A percentile compares a stretch with the other conserved stretches of the same genome.
Evolutionary conservation across 2,329 filamentous ascomycete species (phyloP).

Genomic region (Monilinia vaccinii-corymbosi): DNA sequence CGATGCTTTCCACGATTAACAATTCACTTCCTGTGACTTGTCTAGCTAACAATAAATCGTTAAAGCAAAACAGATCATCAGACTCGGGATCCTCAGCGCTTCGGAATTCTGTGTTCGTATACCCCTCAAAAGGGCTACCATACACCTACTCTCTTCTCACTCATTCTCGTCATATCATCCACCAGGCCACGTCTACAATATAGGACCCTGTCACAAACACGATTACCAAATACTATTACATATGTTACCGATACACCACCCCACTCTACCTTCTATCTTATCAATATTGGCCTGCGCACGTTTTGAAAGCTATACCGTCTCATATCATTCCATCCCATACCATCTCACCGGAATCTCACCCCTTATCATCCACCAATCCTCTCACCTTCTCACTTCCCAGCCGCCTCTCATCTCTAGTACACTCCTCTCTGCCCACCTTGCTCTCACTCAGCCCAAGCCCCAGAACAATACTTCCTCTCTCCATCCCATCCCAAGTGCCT

Average conservation of each 20-base stretch:
- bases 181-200: background rate
- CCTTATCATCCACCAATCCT: background rate
- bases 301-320: background rate
- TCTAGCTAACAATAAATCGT: too few relatives aligned
- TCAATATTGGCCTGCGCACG: background rate
- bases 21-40: too few relatives aligned
- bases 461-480: too few relatives aligned
- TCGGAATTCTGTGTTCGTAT: background rate
- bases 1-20: too few relatives aligned
- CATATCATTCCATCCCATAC: background rate
- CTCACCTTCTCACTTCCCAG: background rate
- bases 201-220: too few relatives aligned
- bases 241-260: background rate
- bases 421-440: too few relatives aligned
- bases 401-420: background rate
- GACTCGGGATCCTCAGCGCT: background rate
- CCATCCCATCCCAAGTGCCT: background rate
- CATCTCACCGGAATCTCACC: background rate
- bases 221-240: background rate
- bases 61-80: background rate
- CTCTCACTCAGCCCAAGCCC: background rate
- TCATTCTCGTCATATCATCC: background rate
- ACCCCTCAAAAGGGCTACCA: background rate
- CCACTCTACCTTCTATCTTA: background rate
- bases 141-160: background rate